phyloP scores from a whole-genome alignment of 352 stramenopile species.

The Phytophthora citrophthora region DNA sequence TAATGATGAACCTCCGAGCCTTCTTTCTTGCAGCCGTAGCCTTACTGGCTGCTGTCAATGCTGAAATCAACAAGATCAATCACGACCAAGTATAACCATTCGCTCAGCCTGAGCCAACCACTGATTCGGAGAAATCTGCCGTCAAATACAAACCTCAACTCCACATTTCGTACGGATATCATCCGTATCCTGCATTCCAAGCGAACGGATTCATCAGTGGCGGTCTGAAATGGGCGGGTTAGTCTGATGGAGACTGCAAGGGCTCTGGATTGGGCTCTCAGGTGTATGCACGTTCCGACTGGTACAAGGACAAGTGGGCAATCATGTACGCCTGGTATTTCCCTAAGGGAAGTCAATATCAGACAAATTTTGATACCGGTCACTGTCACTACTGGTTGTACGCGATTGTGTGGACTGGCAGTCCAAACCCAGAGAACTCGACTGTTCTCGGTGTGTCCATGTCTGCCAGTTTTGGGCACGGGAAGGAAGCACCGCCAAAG shows the following conservation, averaged over 20 bases:
- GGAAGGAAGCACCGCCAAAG: constrained; percentile 11
- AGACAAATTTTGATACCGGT: background rate
- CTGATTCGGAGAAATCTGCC: constrained; percentile 15
- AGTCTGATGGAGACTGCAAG: constrained; percentile 28
- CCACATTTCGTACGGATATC: constrained; percentile 10
- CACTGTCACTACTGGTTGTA: constrained; percentile 15
- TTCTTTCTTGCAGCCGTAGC: background rate
- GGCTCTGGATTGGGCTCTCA: constrained; percentile 22
- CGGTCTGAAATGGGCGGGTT: constrained; percentile 12
- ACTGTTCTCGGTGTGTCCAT: constrained; percentile 23
- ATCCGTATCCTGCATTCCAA: constrained; percentile 17
- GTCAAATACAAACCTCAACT: constrained; percentile 15
- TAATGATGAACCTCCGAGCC: background rate
- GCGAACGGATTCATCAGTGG: constrained; percentile 6
- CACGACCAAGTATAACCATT: constrained; percentile 15
- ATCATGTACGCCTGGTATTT: constrained; percentile 31
- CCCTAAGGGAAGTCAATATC: constrained; percentile 7
- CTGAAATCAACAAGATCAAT: background rate
- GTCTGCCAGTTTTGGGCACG: background rate
- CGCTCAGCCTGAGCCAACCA: constrained; percentile 1
- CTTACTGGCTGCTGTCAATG: background rate
- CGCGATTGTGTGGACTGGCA: constrained; percentile 15
- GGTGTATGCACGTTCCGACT: constrained; percentile 27
- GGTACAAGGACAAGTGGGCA: constrained; percentile 31
- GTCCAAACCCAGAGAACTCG: constrained; percentile 5